Base-by-base conservation (phyloP, 768 basidiomycete species). In the Jaapia argillacea region DNA sequence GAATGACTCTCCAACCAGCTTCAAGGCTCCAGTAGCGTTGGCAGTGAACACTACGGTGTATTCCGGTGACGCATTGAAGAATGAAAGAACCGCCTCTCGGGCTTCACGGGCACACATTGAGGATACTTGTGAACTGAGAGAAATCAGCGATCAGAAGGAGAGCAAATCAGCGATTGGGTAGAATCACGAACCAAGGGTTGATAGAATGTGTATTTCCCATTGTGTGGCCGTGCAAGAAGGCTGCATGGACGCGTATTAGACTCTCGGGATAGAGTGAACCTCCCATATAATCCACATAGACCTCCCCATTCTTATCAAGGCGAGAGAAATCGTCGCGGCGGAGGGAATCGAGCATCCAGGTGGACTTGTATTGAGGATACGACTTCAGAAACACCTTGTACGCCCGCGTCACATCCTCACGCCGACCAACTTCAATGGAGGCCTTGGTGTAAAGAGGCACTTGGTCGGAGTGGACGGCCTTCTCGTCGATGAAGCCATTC, bases 211-310 rank as follows among this genome's bases (percentile, higher is more conserved):
- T 88, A 57, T 90, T 89, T 1, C 86, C 87, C 46, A 90, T 71
- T 36, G 89, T 69, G 54, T 61, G 76, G 41, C 63, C 65, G 31
- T 69, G 75, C 24, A 90, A 71, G 54, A 88, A 86, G 40, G 75
- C 73, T 31, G 77, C 69, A 51, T 88, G 84, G 6, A 77, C 74
- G 28, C 70, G 71, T 45, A 89, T 73, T 25, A 90, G 74, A 51
- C 78, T 81, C 51, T 85, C 81, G 7, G 87, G 87, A 49, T 85
- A 86, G 25, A 89, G 65, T 0, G 83, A 74, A 20, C 83, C 85
- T 24, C 87, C 87, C 84, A 89, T 89, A 50, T 84, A 89, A 54
- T 90, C 87, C 47, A 87, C 80, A 46, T 89, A 89, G 6, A 79
- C 81, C 63, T 88, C 84, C 4, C 75, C 75, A 6, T 65, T 63